phyloP scores from a whole-genome alignment of 192 early-diverging fungal species.

The Coemansia sp. region DNA sequence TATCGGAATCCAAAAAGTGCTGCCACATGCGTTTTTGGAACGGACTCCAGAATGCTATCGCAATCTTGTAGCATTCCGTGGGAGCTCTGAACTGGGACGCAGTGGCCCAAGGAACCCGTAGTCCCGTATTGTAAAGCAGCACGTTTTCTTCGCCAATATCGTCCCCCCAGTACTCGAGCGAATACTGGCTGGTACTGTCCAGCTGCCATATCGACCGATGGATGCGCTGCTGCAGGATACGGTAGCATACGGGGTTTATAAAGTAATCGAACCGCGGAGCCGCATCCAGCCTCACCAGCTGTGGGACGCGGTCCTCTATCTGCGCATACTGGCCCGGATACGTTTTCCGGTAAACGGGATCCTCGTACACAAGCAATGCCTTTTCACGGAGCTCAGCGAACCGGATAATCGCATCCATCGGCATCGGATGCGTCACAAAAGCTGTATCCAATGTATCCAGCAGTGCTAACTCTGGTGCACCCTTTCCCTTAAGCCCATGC shows the following conservation, averaged over 20 bases:
- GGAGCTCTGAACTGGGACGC: slow-evolving; percentile 12
- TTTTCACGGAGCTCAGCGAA: slow-evolving; percentile 14
- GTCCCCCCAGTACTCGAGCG: slow-evolving; percentile 34
- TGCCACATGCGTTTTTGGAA: slow-evolving; percentile 43
- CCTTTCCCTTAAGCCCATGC: slow-evolving; percentile 4
- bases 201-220: slow-evolving; percentile 15
- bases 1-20: slow-evolving; percentile 13
- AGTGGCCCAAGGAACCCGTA: slow-evolving; percentile 27
- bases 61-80: neutral
- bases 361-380: slow-evolving; percentile 24
- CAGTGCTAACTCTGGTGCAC: too few species aligned
- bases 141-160: slow-evolving; percentile 17
- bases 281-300: neutral
- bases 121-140: slow-evolving; percentile 14
- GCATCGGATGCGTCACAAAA: slow-evolving; percentile 34
- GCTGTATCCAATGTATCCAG: slow-evolving; percentile 3
- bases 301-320: neutral
- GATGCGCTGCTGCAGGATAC: slow-evolving; percentile 22
- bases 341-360: slow-evolving; percentile 9
- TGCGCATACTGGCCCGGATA: slow-evolving; percentile 12
- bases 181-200: slow-evolving; percentile 19
- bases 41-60: slow-evolving; percentile 31
- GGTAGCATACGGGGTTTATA: slow-evolving; percentile 37
- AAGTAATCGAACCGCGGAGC: neutral
- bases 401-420: slow-evolving; percentile 25